phyloP scores from a whole-genome alignment of 108 stramenopile genomes.

The Cyclotella sp. region DNA sequence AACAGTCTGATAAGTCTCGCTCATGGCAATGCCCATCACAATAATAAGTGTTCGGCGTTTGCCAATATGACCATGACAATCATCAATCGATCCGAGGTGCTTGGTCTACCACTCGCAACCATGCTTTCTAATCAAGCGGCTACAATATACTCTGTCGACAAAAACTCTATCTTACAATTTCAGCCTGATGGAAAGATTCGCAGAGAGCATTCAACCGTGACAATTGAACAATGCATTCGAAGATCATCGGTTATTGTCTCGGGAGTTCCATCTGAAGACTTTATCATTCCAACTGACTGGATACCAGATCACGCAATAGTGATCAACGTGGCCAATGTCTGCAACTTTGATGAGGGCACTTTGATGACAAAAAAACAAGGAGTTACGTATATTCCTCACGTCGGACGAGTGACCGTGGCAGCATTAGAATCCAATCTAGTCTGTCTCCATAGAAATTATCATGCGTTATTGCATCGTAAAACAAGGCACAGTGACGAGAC shows the following conservation, averaged over 20 bases:
- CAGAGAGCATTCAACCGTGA: constrained; percentile 43
- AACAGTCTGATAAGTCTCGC: neutral
- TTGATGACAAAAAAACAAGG: constrained; percentile 60
- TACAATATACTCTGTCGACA: constrained; percentile 90
- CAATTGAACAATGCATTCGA: constrained; percentile 65
- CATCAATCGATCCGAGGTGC: constrained; percentile 93
- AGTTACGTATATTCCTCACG: constrained; percentile 86
- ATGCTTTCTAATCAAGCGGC: constrained; percentile 93
- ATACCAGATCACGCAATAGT: constrained; percentile 77
- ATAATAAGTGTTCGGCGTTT: constrained; percentile 41
- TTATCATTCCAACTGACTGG: constrained; percentile 73
- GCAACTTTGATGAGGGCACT: constrained; percentile 84
- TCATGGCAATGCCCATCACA: neutral
- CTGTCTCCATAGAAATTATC: constrained; percentile 64
- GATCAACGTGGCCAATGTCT: constrained; percentile 87
- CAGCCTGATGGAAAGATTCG: constrained; percentile 50
- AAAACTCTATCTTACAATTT: constrained; percentile 79
- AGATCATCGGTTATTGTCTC: constrained; percentile 80
- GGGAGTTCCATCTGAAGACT: constrained; percentile 84
- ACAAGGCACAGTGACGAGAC: too few relatives aligned
- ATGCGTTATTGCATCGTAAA: neutral
- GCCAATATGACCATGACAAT: constrained; percentile 80
- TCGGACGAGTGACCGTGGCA: constrained; percentile 95
- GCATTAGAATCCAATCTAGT: constrained; percentile 91
- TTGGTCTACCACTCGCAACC: constrained; percentile 92